Percentiles rank a stretch among this genome's conserved stretches.
Conservation (phyloP, 371 early-diverging fungal genomes). For the Mortierella sp. region DNA sequence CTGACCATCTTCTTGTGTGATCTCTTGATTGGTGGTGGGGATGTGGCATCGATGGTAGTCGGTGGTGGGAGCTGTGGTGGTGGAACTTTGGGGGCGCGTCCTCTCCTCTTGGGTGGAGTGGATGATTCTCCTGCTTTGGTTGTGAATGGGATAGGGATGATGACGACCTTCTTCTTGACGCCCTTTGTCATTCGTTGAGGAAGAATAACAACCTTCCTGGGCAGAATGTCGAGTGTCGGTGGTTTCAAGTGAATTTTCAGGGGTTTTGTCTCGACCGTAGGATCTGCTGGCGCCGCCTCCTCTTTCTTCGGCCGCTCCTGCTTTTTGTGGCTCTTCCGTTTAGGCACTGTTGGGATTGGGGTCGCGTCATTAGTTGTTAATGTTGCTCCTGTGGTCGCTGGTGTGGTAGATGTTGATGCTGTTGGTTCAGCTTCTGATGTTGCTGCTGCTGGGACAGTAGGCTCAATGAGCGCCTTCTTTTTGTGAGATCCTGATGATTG, state of each 20-base stretch:
- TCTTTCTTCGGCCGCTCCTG: slow-evolving; percentile 29
- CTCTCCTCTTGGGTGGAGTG: slow-evolving; percentile 22
- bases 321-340: slow-evolving; percentile 30
- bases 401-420: slow-evolving; percentile 2
- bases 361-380: background rate
- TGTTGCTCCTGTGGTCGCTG: background rate
- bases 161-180: slow-evolving; percentile 36
- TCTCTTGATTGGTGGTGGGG: slow-evolving; percentile 7
- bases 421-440: background rate
- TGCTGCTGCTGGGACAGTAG: background rate
- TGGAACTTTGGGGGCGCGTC: slow-evolving; percentile 24
- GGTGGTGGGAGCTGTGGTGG: background rate
- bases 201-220: slow-evolving; percentile 26
- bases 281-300: background rate
- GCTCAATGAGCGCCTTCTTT: slow-evolving; percentile 27
- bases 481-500: slow-evolving; percentile 24
- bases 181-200: slow-evolving; percentile 28
- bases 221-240: slow-evolving; percentile 7
- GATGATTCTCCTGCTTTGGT: background rate
- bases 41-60: background rate
- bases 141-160: slow-evolving; percentile 44
- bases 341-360: background rate
- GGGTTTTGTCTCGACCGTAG: background rate
- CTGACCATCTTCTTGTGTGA: slow-evolving; percentile 28
- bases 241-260: background rate